Base-by-base conservation (phyloP, 2,329 filamentous ascomycete genomes). In the Sporothrix humicola region DNA sequence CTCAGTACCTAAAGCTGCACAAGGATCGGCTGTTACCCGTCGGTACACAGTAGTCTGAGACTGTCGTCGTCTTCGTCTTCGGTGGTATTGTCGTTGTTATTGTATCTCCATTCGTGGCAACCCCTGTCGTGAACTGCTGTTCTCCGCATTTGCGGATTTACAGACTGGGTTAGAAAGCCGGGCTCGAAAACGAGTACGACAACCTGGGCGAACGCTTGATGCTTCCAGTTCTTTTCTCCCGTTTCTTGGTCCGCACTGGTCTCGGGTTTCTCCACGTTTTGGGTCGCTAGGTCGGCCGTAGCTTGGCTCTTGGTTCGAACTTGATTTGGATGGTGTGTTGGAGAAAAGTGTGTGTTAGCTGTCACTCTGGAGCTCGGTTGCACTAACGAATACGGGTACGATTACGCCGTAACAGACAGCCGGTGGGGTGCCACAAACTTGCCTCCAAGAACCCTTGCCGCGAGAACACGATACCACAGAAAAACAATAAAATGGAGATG, bases 371-470 rank as follows among this genome's bases (percentile, higher is more conserved):
- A 23, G 37, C 9, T 46, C 37, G 17, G 31, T 23, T 20, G 17
- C 37, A 46, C 59, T 65, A 65, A 23, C 59, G 59, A 65, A 65
- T 65, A 65, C 59, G 59, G 59, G n/a, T 65, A 65, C 59, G 59
- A 65, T 23, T 46, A 65, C 59, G 42, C 37, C 56, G 13, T 37
- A 59, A 59, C 13, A n/a, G 3, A 26, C 56, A 37, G 56, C 26
- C 56, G 7, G 56, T 23, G 26, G 52, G 12, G 31, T 20, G n/a
- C 13, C n/a, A 15, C 26, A n/a, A n/a, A 23, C 23, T 56, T 26
- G 20, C 23, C 52, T 56, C 52, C 52, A n/a, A 13, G 10, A 26
- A 12, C 20, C 52, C 31, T 37, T 26, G 52, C 4, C 7, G n/a
- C 9, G 52, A 12, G 20, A 13, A 20, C 20, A 56, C 20, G 23